Percentiles rank a stretch among this genome's conserved stretches.
Evolutionary conservation across 2,329 filamentous ascomycete species (phyloP).

Genomic region (Fusarium sp.): DNA sequence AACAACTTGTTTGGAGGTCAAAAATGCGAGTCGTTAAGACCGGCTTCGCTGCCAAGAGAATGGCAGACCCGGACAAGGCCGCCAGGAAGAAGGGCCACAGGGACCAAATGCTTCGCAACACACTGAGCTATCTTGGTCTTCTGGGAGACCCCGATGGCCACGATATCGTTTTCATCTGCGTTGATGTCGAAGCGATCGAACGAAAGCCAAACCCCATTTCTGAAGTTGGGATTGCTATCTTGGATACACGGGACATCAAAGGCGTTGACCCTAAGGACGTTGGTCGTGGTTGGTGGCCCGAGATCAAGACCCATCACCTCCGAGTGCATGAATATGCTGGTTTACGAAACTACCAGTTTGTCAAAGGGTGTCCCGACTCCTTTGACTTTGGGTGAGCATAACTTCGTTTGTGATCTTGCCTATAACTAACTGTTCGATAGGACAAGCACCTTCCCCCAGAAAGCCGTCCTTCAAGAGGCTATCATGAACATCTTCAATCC

Average conservation of each 20-base stretch:
- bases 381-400: constrained; percentile 79
- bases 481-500: constrained; percentile 54
- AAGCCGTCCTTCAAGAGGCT: constrained; percentile 48
- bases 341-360: constrained; percentile 73
- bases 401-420: not conserved
- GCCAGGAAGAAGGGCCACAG: constrained; percentile 61
- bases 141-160: constrained; percentile 8
- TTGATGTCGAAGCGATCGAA: constrained; percentile 90
- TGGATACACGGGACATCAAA: constrained; percentile 74
- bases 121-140: constrained; percentile 78
- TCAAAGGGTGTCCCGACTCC: constrained; percentile 76
- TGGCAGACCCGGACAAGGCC: constrained; percentile 57
- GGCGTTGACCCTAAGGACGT: constrained; percentile 67
- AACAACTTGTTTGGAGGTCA: constrained; percentile 33
- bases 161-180: constrained; percentile 72
- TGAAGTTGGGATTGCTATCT: constrained; percentile 84
- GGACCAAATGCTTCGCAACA: constrained; percentile 69
- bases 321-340: constrained; percentile 76
- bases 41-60: constrained; percentile 33
- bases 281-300: constrained; percentile 73
- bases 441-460: constrained; percentile 54
- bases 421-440: constrained; percentile 46
- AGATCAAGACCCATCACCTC: constrained; percentile 79
- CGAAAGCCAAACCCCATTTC: constrained; percentile 73
- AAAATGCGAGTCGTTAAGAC: constrained; percentile 41